Base-by-base conservation (phyloP, 768 basidiomycete genomes). In the Termitomyces sp. region DNA sequence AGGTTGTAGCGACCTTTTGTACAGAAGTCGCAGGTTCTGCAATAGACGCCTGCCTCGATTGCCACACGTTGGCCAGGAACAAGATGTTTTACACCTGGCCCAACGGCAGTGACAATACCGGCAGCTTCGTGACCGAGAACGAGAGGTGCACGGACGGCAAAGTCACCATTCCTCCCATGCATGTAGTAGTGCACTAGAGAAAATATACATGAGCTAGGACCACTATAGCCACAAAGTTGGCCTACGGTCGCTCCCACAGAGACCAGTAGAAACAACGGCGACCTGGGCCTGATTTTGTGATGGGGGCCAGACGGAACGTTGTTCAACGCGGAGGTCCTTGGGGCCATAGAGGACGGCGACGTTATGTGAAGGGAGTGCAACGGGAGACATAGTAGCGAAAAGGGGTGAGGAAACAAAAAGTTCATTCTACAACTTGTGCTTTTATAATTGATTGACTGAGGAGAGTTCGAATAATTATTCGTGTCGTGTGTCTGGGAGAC, bases 41-140 rank as follows among this genome's bases (percentile, higher is more conserved):
- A 98, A 81, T 89, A 87, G 71, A 96, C 86, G 33, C 96, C 96
- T 6, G 92, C 91, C 73, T 98, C 96, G 72, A 98, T 90, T 32
- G 94, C 96, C 56, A 98, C 95, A 57, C 92, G 87, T 72, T 94
- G 90, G 39, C 95, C 94, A 22, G 88, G 83, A 15, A 76, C 73
- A 61, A 94, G 76, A 69, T 82, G 69, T 65, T 78, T 81, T 48
- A 89, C 88, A 18, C 87, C 86, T 13, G 88, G 82, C 12, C 91
- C 91, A 60, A 96, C 81, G n/a, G 92, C 88, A 59, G 89, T 88
- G 68, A 98, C 79, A 69, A 92, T 74, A 38, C 95, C 96, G n/a
- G 92, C 86, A 0, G 94, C 83, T 79, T 98, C 96, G 74, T 98
- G 96, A 28, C 96, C 96, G 36, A 98, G 89, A 50, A 95, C 89